Evolutionary conservation across 257 asterid genomes (phyloP).

Genomic region (Craterostigma plantagineum): DNA sequence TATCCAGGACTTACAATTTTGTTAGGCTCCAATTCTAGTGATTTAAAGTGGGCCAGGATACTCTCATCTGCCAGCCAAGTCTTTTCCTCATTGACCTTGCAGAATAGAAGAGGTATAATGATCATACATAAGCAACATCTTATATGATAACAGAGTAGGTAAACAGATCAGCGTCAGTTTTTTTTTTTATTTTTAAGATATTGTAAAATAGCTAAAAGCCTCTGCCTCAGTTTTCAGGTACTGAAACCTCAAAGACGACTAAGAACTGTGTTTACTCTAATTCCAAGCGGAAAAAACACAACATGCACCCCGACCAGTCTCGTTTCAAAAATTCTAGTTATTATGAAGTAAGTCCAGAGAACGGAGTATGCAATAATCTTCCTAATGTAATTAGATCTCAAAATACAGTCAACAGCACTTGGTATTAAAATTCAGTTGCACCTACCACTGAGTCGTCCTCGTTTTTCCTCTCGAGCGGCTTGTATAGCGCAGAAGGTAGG

Average conservation of each 20-base stretch:
- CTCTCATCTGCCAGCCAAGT: constrained; percentile 88
- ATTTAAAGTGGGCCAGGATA: constrained; percentile 55
- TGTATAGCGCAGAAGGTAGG: constrained; percentile 47
- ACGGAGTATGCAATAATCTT: background rate
- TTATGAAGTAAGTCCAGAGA: no score
- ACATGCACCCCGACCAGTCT: no score
- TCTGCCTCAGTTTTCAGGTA: no score
- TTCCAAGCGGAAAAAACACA: no score
- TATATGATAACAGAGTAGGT: constrained; percentile 2
- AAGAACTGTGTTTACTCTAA: no score
- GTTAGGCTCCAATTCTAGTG: constrained; percentile 65
- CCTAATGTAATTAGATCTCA: background rate
- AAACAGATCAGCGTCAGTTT: background rate
- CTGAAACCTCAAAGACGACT: no score
- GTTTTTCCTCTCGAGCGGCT: constrained; percentile 39
- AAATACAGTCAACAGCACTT: background rate
- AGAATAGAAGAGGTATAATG: constrained; percentile 11
- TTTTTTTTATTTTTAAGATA: no score
- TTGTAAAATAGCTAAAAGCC: no score
- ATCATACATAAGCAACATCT: constrained; percentile 9
- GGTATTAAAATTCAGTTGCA: background rate
- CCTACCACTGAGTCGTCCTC: constrained; percentile 36
- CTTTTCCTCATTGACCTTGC: constrained; percentile 45
- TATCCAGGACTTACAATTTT: constrained; percentile 38
- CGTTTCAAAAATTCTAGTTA: no score